Base-by-base conservation (phyloP, 176 grass and related monocot genomes). In the Triticum dicoccoides region DNA sequence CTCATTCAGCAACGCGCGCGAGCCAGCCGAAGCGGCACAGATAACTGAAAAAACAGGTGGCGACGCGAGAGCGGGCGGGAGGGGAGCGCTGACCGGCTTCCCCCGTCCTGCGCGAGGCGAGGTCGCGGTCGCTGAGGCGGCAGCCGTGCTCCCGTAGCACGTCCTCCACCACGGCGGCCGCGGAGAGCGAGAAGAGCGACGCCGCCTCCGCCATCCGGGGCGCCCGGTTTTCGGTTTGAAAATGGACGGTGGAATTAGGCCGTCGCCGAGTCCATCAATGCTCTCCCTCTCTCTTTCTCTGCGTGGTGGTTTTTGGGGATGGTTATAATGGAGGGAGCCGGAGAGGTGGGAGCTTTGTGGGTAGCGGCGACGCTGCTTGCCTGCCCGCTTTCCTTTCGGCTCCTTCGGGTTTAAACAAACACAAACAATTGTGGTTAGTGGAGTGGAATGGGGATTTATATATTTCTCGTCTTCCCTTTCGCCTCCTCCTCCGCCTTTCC, bases 71-170 rank as follows among this genome's bases (percentile, higher is more conserved):
- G 69, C 17, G 8, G 27, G 33, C 47, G 47, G 47, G 47, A 51
- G 47, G 38, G 32, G 18, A 41, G 63, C 79, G 32, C 64, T 59
- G 78, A 99, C 97, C 97, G 76, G 94, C 86, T 80, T 99, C 97
- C 80, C 94, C 90, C 34, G 97, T 87, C 86, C 93, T 88, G 78
- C 92, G 92, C 20, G 92, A 99, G 51, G 94, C 97, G 82, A 99
- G 88, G 88, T 94, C 92, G 65, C 88, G 82, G 64, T 99, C 97
- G 85, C 80, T 92, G 78, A 94, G 90, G 85, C 84, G 93, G 82
- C 89, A 94, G 41, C 94, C 92, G 73, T 99, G 94, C 88, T 92
- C 87, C 81, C 92, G 90, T 61, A 99, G 88, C 56, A 99, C 94
- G 77, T 99, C 97, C 83, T 99, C 97, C 33, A 99, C 89, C 41